phyloP scores from a whole-genome alignment of 495 filamentous ascomycete species.

The Cairneyella variabilis region DNA sequence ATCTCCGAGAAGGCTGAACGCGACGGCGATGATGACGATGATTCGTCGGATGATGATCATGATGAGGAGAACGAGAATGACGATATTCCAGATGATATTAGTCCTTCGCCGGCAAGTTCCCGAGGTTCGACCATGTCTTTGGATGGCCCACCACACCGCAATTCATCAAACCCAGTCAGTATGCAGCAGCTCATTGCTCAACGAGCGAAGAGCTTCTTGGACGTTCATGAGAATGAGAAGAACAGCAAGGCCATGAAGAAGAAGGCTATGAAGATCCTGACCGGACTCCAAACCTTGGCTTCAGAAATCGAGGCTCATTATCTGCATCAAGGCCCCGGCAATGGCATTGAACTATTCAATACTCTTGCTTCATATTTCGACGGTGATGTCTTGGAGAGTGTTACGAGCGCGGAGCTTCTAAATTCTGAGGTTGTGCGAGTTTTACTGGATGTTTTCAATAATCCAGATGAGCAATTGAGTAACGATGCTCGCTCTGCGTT shows the following conservation, averaged over 20 bases:
- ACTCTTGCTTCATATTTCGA: slow-evolving; percentile 85
- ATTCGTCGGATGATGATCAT: slow-evolving; percentile 38
- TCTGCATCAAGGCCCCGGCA: slow-evolving; percentile 45
- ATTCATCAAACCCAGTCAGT: slow-evolving; percentile 49
- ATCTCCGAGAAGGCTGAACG: slow-evolving; percentile 25
- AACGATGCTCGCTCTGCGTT: slow-evolving; percentile 74
- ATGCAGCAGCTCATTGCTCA: slow-evolving; percentile 71
- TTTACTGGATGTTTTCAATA: slow-evolving; percentile 76
- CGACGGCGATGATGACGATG: slow-evolving; percentile 42
- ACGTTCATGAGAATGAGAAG: slow-evolving; percentile 74
- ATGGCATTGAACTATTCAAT: slow-evolving; percentile 64
- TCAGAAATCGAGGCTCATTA: slow-evolving; percentile 67
- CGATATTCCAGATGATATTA: slow-evolving; percentile 65
- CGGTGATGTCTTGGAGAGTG: slow-evolving; percentile 79
- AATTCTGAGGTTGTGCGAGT: slow-evolving; percentile 84
- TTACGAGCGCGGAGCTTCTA: slow-evolving; percentile 94
- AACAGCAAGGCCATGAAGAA: slow-evolving; percentile 64
- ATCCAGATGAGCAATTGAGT: slow-evolving; percentile 51
- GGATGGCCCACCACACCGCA: slow-evolving; percentile 42
- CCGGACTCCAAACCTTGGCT: slow-evolving; percentile 67
- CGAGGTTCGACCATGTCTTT: slow-evolving; percentile 55
- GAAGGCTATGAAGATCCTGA: slow-evolving; percentile 72
- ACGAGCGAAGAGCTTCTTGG: slow-evolving; percentile 76
- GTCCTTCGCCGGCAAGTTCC: slow-evolving; percentile 65
- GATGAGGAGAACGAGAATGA: slow-evolving; percentile 56